These are phyloP conservation scores for Colletotrichum tropicale DNA, from an alignment of 2,329 filamentous ascomycete genomes.

Conservation along the genomic window DNA sequence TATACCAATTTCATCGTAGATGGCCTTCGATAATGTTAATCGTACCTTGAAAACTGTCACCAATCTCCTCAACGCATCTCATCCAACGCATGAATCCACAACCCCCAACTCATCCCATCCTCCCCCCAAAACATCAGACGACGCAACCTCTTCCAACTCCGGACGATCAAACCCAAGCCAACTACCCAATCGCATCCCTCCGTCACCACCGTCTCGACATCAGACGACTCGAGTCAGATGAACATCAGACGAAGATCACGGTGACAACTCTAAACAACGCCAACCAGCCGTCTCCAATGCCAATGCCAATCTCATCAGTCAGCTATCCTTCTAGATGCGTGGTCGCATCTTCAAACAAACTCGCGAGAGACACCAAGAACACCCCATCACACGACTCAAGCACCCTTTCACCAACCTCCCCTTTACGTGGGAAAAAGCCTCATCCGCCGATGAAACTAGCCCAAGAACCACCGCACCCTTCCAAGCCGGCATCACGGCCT, in stretches of 20 bases:
- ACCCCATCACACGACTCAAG: background rate
- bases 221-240: background rate
- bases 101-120: background rate
- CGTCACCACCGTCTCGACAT: background rate
- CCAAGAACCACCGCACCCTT: background rate
- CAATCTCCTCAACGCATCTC: background rate
- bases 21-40: background rate
- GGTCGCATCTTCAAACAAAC: background rate
- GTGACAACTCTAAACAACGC: background rate
- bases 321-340: background rate
- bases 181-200: background rate
- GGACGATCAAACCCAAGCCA: background rate
- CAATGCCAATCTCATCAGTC: background rate
- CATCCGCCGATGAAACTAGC: background rate
- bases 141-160: background rate
- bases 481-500: background rate
- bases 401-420: no score
- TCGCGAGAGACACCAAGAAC: background rate
- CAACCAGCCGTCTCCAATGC: background rate
- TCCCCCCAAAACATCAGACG: background rate
- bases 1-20: background rate
- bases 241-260: background rate
- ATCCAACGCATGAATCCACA: background rate
- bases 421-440: background rate
- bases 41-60: accelerated